Percentiles rank a stretch among this genome's conserved stretches.
Evolutionary conservation across 306 rosid species (phyloP).

Genomic region (Pterocarpus macrocarpus): DNA sequence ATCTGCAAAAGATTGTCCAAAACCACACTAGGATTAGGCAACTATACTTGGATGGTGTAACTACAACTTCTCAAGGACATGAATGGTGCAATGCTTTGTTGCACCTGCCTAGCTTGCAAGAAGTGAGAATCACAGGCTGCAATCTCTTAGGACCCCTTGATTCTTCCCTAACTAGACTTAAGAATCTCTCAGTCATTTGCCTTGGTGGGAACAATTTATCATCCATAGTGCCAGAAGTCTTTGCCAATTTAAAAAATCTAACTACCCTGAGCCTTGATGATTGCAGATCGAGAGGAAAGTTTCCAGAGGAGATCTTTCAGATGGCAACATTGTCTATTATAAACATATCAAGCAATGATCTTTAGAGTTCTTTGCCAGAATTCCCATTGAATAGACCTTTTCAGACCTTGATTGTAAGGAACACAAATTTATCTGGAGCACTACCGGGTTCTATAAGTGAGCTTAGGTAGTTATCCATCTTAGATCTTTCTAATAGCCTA

Average conservation of each 20-base stretch:
- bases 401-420: background rate
- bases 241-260: conserved; percentile 38
- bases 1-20: conserved; percentile 29
- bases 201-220: conserved; percentile 43
- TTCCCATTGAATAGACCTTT: conserved; percentile 38
- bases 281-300: conserved; percentile 34
- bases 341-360: conserved; percentile 16
- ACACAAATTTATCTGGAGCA: conserved; percentile 22
- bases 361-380: conserved; percentile 42
- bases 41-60: conserved; percentile 57
- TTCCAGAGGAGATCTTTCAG: conserved; percentile 49
- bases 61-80: conserved; percentile 44
- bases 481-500: conserved; percentile 30
- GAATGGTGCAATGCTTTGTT: conserved; percentile 58
- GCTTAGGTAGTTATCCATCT: conserved; percentile 2
- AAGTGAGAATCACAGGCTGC: conserved; percentile 49
- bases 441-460: conserved; percentile 35
- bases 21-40: conserved; percentile 44
- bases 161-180: conserved; percentile 33
- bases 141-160: conserved; percentile 51
- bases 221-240: conserved; percentile 38
- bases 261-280: conserved; percentile 22
- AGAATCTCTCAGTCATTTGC: conserved; percentile 38
- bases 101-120: conserved; percentile 22
- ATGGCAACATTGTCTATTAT: conserved; percentile 3